Percentiles rank a stretch among this genome's conserved stretches.
Conservation (phyloP, 75 land plant genomes). For the Pseudotsuga menziesii region DNA sequence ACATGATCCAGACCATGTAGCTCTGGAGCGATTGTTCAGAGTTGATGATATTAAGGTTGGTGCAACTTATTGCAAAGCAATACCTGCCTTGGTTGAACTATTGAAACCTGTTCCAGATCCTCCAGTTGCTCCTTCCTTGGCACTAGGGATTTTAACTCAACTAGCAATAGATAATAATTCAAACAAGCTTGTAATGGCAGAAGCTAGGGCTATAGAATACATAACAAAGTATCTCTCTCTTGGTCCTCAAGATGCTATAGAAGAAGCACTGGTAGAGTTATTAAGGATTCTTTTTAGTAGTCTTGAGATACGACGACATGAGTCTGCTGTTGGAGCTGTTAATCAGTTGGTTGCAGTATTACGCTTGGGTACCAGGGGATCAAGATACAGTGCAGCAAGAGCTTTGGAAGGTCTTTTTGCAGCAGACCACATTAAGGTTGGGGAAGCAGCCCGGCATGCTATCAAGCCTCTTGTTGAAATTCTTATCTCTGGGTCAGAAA, state of each 20-base stretch:
- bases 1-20: constrained; percentile 80
- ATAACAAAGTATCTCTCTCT: constrained; percentile 91
- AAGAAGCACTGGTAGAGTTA: constrained; percentile 89
- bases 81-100: constrained; percentile 87
- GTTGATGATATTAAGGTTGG: constrained; percentile 94
- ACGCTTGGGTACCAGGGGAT: constrained; percentile 85
- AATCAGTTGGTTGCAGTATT: constrained; percentile 92
- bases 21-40: constrained; percentile 86
- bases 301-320: constrained; percentile 81
- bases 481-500: constrained; percentile 80
- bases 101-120: constrained; percentile 93
- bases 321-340: constrained; percentile 83
- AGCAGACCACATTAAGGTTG: constrained; percentile 77
- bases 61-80: constrained; percentile 93
- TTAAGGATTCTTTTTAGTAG: constrained; percentile 73
- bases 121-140: constrained; percentile 93
- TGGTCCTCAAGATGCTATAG: constrained; percentile 92
- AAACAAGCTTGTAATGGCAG: constrained; percentile 89
- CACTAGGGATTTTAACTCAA: constrained; percentile 77
- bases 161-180: constrained; percentile 74
- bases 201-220: constrained; percentile 89
- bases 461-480: constrained; percentile 91
- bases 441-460: constrained; percentile 76
- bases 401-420: constrained; percentile 82
- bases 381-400: constrained; percentile 89